phyloP scores from a whole-genome alignment of 2,329 filamentous ascomycete species.

The Talaromyces sp. region DNA sequence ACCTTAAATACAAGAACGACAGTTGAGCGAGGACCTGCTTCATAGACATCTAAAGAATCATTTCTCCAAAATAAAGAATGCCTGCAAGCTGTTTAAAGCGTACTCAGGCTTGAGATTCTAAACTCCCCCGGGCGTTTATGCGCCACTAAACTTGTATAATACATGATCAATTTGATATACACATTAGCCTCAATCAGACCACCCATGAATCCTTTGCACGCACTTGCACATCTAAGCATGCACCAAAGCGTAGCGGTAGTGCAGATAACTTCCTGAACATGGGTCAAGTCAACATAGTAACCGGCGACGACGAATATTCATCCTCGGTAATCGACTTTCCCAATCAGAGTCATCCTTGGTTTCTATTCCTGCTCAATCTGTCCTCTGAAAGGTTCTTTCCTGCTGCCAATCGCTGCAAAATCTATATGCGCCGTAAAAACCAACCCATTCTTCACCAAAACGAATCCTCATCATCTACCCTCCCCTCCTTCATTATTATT shows the following conservation, averaged over 20 bases:
- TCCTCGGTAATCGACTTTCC: not conserved
- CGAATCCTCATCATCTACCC: not conserved
- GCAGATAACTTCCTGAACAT: not conserved
- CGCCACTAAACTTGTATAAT: not conserved
- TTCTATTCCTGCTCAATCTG: no score
- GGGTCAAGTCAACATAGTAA: not conserved
- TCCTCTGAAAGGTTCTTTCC: not conserved
- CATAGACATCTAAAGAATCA: no score
- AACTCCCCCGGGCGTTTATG: no score
- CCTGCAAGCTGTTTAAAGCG: no score
- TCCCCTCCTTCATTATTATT: constrained; percentile 7
- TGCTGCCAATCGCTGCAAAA: not conserved
- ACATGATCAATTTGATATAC: not conserved
- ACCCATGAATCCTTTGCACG: not conserved
- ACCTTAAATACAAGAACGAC: no score
- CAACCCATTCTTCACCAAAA: not conserved
- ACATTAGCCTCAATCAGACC: not conserved
- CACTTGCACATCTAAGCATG: not conserved
- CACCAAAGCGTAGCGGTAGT: not conserved
- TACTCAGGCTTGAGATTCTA: no score
- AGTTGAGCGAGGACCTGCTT: no score
- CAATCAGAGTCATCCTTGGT: not conserved
- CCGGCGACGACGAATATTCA: not conserved
- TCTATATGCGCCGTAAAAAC: not conserved
- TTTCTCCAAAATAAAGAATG: no score